Percentiles rank a stretch among this genome's conserved stretches.
phyloP scores from a whole-genome alignment of 179 eudicot species.

The Silene noctiflora region DNA sequence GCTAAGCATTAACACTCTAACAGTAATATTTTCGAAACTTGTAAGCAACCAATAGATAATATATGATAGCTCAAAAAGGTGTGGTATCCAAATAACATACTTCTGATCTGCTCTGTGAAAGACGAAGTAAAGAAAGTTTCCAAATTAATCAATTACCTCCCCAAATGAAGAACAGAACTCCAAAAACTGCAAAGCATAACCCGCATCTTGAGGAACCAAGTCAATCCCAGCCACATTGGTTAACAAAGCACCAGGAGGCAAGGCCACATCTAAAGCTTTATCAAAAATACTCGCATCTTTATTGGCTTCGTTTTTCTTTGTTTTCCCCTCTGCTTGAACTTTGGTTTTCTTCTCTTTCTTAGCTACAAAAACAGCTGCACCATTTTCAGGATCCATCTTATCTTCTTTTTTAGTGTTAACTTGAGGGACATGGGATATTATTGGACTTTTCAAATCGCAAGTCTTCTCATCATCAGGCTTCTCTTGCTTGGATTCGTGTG shows the following conservation, averaged over 20 bases:
- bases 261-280: conserved; percentile 23
- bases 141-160: conserved; percentile 36
- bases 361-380: background rate
- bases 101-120: background rate
- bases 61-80: too few species aligned
- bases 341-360: conserved; percentile 23
- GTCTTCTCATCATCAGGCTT: conserved; percentile 14
- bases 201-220: conserved; percentile 47
- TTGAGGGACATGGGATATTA: conserved; percentile 12
- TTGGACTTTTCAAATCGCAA: conserved; percentile 17
- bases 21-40: too few species aligned
- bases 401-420: conserved; percentile 18
- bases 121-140: too few species aligned
- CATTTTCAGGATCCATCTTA: conserved; percentile 11
- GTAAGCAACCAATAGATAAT: too few species aligned
- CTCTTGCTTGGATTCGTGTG: conserved; percentile 27
- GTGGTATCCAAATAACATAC: background rate
- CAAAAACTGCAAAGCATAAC: conserved; percentile 56
- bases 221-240: conserved; percentile 44
- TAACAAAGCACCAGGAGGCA: conserved; percentile 47
- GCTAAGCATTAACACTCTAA: too few species aligned
- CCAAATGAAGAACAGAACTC: conserved; percentile 65
- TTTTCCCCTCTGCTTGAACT: conserved; percentile 19
- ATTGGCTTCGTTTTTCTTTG: conserved; percentile 18
- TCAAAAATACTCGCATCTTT: conserved; percentile 3